A percentile compares a stretch with the other conserved stretches of the same genome.
Conservation (phyloP, 2,329 filamentous ascomycete genomes). For the Ceratocystis papillata region DNA sequence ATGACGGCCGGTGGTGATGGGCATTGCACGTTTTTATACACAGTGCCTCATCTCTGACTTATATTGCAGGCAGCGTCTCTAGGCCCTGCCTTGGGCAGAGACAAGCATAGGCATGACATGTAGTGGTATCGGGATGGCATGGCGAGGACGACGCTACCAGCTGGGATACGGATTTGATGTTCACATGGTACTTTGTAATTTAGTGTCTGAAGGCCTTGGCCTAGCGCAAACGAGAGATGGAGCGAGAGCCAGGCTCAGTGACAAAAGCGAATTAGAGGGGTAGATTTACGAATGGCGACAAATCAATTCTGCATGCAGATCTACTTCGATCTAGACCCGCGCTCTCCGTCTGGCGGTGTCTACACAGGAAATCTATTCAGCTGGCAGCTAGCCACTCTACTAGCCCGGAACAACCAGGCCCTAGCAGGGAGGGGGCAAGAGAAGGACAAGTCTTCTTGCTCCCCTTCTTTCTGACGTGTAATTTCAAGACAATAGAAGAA, state of each 20-base stretch:
- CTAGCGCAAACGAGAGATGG: neutral
- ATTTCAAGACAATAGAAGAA: slow-evolving; percentile 1
- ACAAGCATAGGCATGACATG: neutral
- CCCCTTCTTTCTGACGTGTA: neutral
- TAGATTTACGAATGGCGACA: slow-evolving; percentile 10
- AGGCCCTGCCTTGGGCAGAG: neutral
- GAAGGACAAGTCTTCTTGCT: neutral
- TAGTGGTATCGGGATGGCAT: neutral
- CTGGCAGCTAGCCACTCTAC: neutral
- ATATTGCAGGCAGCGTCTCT: neutral
- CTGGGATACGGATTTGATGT: neutral
- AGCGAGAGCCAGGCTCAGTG: neutral
- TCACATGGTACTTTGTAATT: neutral
- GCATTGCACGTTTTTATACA: too few species aligned
- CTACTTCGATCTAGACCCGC: neutral
- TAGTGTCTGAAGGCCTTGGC: neutral
- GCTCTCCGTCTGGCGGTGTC: neutral
- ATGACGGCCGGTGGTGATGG: too few species aligned
- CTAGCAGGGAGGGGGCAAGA: neutral
- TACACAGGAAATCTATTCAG: neutral
- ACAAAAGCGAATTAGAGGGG: slow-evolving; percentile 16
- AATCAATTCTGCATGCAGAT: slow-evolving; percentile 5
- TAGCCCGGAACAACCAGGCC: neutral
- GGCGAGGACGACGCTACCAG: neutral
- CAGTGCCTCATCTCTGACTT: neutral